phyloP scores from a whole-genome alignment of 768 basidiomycete genomes.

The Naganishia friedmannii region DNA sequence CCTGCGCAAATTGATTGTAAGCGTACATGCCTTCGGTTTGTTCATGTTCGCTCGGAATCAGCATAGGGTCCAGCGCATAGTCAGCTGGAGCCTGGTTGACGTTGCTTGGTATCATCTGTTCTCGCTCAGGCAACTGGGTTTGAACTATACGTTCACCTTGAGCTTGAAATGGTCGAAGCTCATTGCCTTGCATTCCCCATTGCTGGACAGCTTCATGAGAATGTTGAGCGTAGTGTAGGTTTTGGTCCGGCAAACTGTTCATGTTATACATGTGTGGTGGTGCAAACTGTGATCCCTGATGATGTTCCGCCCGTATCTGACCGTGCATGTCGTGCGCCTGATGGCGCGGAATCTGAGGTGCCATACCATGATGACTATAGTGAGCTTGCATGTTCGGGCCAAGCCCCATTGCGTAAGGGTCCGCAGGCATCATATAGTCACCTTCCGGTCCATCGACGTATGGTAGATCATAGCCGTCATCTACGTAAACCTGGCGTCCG shows the following conservation, averaged over 20 bases:
- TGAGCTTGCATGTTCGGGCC: not conserved
- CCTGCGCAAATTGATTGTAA: constrained; percentile 5
- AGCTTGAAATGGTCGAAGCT: constrained; percentile 1
- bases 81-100: not conserved
- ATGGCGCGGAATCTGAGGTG: not conserved
- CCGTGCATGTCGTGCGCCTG: not conserved
- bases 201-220: not conserved
- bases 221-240: constrained; percentile 4
- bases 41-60: not conserved
- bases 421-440: not conserved
- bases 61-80: constrained; percentile 15
- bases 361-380: not conserved
- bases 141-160: not conserved
- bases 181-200: not conserved
- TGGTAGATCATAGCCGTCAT: constrained; percentile 22
- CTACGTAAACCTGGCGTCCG: constrained; percentile 15
- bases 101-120: not conserved
- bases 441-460: not conserved
- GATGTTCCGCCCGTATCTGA: not conserved
- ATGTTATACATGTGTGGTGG: not conserved
- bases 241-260: not conserved
- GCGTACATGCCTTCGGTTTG: constrained; percentile 1
- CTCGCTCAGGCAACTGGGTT: not conserved
- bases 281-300: not conserved
- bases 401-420: not conserved